These are phyloP conservation scores for Trametes pubescens DNA, from an alignment of 1,284 basidiomycete genomes.

Conservation along the genomic window DNA sequence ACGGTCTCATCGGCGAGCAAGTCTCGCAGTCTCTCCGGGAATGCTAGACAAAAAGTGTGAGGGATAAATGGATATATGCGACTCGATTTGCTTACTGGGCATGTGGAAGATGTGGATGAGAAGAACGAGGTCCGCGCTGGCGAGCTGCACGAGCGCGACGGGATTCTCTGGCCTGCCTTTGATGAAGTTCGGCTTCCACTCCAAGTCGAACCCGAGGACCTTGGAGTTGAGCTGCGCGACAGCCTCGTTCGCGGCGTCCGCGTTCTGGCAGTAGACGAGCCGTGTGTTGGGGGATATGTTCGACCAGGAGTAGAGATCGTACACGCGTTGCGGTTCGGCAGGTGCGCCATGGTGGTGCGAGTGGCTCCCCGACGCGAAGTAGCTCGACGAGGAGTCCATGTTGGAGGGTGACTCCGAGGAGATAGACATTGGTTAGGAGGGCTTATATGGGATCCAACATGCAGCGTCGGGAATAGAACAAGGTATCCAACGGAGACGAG, in stretches of 20 bases:
- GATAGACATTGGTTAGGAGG: constrained; percentile 8
- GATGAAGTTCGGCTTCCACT: constrained; percentile 70
- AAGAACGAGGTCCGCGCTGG: constrained; percentile 58
- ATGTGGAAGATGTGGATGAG: constrained; percentile 73
- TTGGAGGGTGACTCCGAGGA: background rate
- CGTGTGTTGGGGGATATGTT: constrained; percentile 35
- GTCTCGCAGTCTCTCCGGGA: constrained; percentile 58
- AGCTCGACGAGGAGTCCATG: constrained; percentile 9
- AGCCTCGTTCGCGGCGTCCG: constrained; percentile 34
- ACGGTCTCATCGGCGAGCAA: constrained; percentile 59
- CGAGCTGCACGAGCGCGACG: constrained; percentile 75
- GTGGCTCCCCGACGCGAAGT: constrained; percentile 12
- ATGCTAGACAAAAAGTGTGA: constrained; percentile 47
- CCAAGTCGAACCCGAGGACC: constrained; percentile 71
- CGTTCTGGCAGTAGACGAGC: constrained; percentile 40
- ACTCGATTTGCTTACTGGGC: constrained; percentile 50
- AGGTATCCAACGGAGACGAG: constrained; percentile 17
- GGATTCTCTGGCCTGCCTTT: constrained; percentile 65
- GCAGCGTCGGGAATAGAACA: constrained; percentile 9
- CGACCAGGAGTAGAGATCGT: constrained; percentile 39
- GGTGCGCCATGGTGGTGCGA: constrained; percentile 13
- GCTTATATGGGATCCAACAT: constrained; percentile 22
- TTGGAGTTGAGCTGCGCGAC: constrained; percentile 35
- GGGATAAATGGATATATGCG: background rate
- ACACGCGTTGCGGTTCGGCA: constrained; percentile 28